Evolutionary conservation across 2,329 filamentous ascomycete species (phyloP).

Genomic region (Raffaelea ambrosiae): DNA sequence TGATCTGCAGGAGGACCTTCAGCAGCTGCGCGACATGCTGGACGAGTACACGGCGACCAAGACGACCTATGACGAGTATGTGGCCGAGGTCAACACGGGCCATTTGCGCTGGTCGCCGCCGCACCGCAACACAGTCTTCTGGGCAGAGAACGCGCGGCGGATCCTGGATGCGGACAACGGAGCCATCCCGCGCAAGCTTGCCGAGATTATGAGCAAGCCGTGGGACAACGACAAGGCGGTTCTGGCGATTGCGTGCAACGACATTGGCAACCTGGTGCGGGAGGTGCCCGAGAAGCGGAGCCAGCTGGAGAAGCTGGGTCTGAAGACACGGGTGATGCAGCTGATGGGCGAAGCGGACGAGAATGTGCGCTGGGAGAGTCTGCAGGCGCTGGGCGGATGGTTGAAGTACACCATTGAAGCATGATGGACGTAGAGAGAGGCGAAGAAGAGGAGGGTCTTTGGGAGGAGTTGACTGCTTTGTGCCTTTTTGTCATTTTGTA

Average conservation of each 20-base stretch:
- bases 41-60: constrained; percentile 63
- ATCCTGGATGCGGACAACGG: constrained; percentile 80
- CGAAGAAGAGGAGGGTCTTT: constrained; percentile 11
- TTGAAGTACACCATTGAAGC: constrained; percentile 55
- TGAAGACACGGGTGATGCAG: constrained; percentile 87
- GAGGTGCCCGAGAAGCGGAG: constrained; percentile 78
- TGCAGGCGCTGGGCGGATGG: constrained; percentile 67
- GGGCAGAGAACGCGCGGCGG: constrained; percentile 81
- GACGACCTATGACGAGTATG: constrained; percentile 80
- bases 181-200: constrained; percentile 67
- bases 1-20: constrained; percentile 55
- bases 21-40: constrained; percentile 51
- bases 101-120: constrained; percentile 90
- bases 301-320: constrained; percentile 71
- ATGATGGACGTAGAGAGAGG: too few relatives aligned
- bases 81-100: constrained; percentile 75
- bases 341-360: constrained; percentile 87
- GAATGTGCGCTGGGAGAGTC: constrained; percentile 83
- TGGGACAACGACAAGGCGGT: constrained; percentile 82
- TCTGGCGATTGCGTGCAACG: constrained; percentile 85
- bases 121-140: constrained; percentile 79
- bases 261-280: constrained; percentile 80
- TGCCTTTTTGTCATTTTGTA: too few relatives aligned
- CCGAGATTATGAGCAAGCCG: constrained; percentile 67
- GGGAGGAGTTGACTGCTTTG: neutral